Conservation (phyloP, 345 rosid species). For the Citrus trifoliata region DNA sequence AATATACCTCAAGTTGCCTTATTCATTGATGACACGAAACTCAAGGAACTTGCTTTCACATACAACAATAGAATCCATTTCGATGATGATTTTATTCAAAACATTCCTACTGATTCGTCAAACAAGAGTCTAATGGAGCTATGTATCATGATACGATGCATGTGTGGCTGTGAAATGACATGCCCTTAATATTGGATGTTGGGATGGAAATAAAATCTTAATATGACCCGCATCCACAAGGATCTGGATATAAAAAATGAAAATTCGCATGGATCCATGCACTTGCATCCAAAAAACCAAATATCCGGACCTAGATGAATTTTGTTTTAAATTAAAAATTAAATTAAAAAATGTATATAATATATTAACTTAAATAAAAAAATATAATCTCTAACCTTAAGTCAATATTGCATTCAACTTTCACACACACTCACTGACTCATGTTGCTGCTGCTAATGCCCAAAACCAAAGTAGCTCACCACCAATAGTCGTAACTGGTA, state of each 20-base stretch:
- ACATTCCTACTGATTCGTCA: background rate
- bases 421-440: no score
- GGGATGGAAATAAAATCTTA: no score
- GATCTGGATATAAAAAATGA: no score
- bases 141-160: conserved; percentile 67
- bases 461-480: no score
- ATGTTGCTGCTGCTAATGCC: accelerated
- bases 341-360: no score
- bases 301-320: accelerated
- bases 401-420: no score
- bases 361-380: no score
- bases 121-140: conserved; percentile 47
- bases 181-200: conserved; percentile 35
- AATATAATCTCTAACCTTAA: no score
- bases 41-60: conserved; percentile 9
- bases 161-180: conserved; percentile 75
- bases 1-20: no score
- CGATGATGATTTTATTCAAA: conserved; percentile 24
- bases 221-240: accelerated
- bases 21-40: background rate
- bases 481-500: accelerated
- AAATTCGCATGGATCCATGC: no score
- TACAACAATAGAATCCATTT: conserved; percentile 20
- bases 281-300: accelerated
- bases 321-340: no score